Base-by-base conservation (phyloP, 2,329 filamentous ascomycete genomes). In the Pseudocercospora ulei region DNA sequence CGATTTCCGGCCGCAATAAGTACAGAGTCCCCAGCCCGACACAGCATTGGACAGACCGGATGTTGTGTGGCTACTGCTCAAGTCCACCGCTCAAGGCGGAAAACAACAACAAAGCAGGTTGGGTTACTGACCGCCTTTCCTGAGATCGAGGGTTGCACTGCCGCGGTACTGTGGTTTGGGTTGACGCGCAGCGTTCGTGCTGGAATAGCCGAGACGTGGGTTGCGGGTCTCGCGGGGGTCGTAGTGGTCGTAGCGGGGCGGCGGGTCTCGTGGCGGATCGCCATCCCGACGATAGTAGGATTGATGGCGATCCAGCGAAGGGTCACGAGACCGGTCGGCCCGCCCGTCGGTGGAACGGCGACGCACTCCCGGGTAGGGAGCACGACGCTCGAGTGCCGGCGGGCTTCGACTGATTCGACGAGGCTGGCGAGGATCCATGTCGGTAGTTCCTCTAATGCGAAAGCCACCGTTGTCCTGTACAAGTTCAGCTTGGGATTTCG, bases 251-350 rank as follows among this genome's bases (percentile, higher is more conserved):
- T 45, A 43, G 34, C 11, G 18, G 16, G 26, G 29, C 14, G 20
- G 26, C 26, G 38, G 12, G 8, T 33, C 29, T 17, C 29, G 29
- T 24, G 37, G 28, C 11, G 39, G 11, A 17, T 52, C 43, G 17
- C 38, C 48, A 11, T 50, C 49, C 7, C 39, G 48, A 18, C 46
- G 40, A 40, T 55, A 54, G 49, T 53, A 54, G n/a, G 46, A 35
- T 24, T 53, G 49, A 9, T 53, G 41, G 16, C 54, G 48, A 41
- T 57, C 54, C n/a, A 56, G 45, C 3, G 53, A 56, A 4, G 51
- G 46, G 22, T 56, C 55, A 5, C 53, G 43, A 5, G 30, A 20
- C 9, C 30, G 30, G 47, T 49, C 17, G 27, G 31, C 27, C 38
- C 35, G 37, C 11, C 45, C 44, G 13, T 45, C 42, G 16, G 45